Percentiles rank a stretch among this genome's conserved stretches.
Conservation (phyloP, 2,329 filamentous ascomycete species). For the Lecanicillium sp. region DNA sequence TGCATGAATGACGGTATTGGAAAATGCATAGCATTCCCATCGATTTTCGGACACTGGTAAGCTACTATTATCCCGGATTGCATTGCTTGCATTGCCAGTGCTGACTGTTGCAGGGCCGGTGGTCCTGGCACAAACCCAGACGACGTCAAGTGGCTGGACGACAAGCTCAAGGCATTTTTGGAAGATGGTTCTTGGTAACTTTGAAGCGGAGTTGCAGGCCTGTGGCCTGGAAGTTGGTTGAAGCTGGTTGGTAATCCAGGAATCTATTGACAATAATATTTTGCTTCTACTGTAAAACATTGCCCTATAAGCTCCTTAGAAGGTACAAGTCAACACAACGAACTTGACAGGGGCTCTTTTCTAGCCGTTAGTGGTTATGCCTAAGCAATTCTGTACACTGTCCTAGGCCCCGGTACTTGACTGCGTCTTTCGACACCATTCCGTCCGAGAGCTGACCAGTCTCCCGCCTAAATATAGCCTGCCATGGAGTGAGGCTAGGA, state of each 20-base stretch:
- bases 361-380: constrained; percentile 40
- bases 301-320: no score
- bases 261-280: no score
- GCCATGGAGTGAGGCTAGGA: constrained; percentile 43
- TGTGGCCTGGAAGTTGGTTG: no score
- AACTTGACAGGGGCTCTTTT: no score
- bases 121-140: constrained; percentile 66
- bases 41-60: constrained; percentile 38
- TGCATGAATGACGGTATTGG: constrained; percentile 30
- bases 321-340: no score
- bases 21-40: constrained; percentile 32
- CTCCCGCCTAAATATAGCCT: constrained; percentile 43
- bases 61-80: background rate
- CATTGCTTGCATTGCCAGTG: background rate
- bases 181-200: constrained; percentile 16
- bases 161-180: constrained; percentile 46
- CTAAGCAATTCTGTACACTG: constrained; percentile 34
- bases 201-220: no score
- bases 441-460: constrained; percentile 38
- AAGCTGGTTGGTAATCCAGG: no score
- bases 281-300: no score
- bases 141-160: constrained; percentile 67
- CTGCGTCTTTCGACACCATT: constrained; percentile 40
- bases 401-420: constrained; percentile 41
- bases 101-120: constrained; percentile 42